Evolutionary conservation across 495 filamentous ascomycete genomes (phyloP).

Genomic region (Penicillium ucsense): DNA sequence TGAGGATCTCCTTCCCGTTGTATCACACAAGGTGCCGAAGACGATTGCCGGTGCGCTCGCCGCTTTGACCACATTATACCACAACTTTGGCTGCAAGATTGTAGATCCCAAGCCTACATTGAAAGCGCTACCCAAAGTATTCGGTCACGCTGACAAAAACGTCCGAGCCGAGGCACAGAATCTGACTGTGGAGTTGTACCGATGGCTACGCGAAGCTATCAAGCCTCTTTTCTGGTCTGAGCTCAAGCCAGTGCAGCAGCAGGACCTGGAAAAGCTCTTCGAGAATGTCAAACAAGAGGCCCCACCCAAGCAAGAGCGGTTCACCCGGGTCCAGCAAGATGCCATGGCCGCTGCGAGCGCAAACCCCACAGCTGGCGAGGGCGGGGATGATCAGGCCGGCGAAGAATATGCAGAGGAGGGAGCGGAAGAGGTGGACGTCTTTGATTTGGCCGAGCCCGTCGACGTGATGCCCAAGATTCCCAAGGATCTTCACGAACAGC

Average conservation of each 20-base stretch:
- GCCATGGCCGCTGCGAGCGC: constrained; percentile 59
- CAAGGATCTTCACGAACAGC: constrained; percentile 66
- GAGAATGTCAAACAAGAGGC: constrained; percentile 85
- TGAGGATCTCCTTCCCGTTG: constrained; percentile 77
- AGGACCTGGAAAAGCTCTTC: constrained; percentile 88
- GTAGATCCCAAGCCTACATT: constrained; percentile 94
- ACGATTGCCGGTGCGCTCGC: constrained; percentile 76
- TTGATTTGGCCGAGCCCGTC: constrained; percentile 84
- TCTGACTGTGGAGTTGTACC: constrained; percentile 86
- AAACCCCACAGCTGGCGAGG: constrained; percentile 44
- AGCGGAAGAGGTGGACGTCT: constrained; percentile 62
- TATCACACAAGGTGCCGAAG: constrained; percentile 91
- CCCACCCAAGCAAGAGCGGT: constrained; percentile 77
- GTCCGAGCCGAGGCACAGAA: constrained; percentile 91
- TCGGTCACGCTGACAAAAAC: constrained; percentile 96
- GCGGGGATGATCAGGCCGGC: constrained; percentile 33
- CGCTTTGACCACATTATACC: constrained; percentile 72
- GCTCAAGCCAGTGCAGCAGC: constrained; percentile 90
- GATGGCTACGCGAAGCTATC: constrained; percentile 96
- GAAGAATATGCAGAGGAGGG: constrained; percentile 62
- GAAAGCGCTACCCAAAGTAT: constrained; percentile 82
- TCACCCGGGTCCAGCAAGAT: constrained; percentile 84
- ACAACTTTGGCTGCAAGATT: constrained; percentile 92
- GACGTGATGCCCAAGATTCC: constrained; percentile 82
- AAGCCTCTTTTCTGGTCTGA: constrained; percentile 97